phyloP scores from a whole-genome alignment of 2,329 filamentous ascomycete species.

The Calonectria montana region DNA sequence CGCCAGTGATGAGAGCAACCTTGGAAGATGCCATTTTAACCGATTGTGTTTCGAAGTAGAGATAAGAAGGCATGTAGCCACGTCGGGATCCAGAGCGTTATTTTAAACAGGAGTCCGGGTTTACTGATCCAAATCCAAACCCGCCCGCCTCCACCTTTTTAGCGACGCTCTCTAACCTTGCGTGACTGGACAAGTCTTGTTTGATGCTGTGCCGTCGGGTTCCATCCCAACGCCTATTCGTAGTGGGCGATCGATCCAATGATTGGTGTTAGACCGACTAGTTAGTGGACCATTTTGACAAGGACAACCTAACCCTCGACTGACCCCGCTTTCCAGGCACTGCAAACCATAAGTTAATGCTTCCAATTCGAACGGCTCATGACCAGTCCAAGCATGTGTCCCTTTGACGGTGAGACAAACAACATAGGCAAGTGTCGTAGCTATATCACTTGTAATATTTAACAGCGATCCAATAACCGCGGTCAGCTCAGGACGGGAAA shows the following conservation, averaged over 20 bases:
- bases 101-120: not conserved
- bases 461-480: too few relatives aligned
- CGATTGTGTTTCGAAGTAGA: not conserved
- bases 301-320: too few relatives aligned
- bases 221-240: not conserved
- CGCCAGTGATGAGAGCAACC: constrained; percentile 36
- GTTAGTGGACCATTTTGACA: not conserved
- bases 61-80: too few relatives aligned
- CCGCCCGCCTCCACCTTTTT: not conserved
- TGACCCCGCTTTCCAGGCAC: not conserved
- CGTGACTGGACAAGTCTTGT: not conserved
- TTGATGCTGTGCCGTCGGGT: not conserved
- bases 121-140: not conserved
- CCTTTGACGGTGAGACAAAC: too few relatives aligned
- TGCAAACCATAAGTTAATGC: too few relatives aligned
- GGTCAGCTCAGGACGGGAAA: too few relatives aligned
- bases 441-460: too few relatives aligned
- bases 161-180: not conserved
- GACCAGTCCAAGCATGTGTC: not conserved
- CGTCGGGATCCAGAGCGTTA: not conserved
- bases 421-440: too few relatives aligned
- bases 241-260: not conserved
- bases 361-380: not conserved
- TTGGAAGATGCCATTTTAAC: constrained; percentile 14
- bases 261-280: too few relatives aligned